Evolutionary conservation across 164 flowering plant genomes (phyloP).

Genomic region (Dillenia turbinata): DNA sequence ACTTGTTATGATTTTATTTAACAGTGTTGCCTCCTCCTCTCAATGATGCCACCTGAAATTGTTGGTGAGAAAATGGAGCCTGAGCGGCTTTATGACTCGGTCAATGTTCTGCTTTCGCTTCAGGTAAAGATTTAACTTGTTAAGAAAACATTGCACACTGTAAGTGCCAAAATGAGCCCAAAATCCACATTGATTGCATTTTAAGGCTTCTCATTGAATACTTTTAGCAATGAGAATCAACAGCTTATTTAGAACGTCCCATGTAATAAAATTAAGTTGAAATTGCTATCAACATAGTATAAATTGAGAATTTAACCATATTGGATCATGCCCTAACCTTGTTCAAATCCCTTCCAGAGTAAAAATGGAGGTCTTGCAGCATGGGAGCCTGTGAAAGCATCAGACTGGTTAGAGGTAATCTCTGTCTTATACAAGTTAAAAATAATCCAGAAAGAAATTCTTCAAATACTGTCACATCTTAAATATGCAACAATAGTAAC

Average conservation of each 20-base stretch:
- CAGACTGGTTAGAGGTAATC: constrained; percentile 21
- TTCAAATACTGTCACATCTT: not conserved
- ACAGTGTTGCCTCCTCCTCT: constrained; percentile 41
- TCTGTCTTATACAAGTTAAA: not conserved
- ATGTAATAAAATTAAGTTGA: too few relatives aligned
- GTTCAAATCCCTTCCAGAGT: constrained; percentile 6
- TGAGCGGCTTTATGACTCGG: constrained; percentile 35
- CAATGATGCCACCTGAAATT: constrained; percentile 43
- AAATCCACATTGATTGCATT: too few relatives aligned
- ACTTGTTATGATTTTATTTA: not conserved
- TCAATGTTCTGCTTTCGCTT: constrained; percentile 42
- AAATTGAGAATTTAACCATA: too few relatives aligned
- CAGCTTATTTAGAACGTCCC: too few relatives aligned
- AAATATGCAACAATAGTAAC: too few relatives aligned
- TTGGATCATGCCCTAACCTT: too few relatives aligned
- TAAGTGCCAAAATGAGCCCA: too few relatives aligned
- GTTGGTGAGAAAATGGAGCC: constrained; percentile 44
- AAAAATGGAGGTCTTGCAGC: constrained; percentile 23
- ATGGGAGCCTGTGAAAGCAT: constrained; percentile 25
- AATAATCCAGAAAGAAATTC: not conserved
- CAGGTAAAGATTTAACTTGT: constrained; percentile 25
- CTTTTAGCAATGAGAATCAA: too few relatives aligned
- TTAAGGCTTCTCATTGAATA: too few relatives aligned
- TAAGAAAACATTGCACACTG: too few relatives aligned
- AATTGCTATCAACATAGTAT: too few relatives aligned